These are phyloP conservation scores for Xylaria sp. DNA, from an alignment of 2,329 filamentous ascomycete genomes.

Conservation along the genomic window DNA sequence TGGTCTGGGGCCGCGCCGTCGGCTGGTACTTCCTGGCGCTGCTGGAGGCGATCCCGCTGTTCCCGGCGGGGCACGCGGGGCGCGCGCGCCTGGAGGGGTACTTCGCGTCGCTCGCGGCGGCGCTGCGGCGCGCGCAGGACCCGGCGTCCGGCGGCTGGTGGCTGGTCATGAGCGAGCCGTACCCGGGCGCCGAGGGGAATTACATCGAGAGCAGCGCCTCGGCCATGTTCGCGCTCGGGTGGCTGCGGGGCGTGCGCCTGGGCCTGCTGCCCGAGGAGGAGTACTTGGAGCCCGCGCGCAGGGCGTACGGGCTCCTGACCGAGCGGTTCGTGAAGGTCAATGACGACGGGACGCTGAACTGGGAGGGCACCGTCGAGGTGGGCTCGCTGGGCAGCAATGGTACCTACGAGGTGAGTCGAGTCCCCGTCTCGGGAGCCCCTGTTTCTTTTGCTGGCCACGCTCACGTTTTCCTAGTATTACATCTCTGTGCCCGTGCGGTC, in stretches of 20 bases:
- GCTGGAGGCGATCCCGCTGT: slow-evolving; percentile 50
- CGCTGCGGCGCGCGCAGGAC: slow-evolving; percentile 47
- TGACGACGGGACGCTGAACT: slow-evolving; percentile 50
- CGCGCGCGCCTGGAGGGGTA: slow-evolving; percentile 43
- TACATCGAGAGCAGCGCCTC: slow-evolving; percentile 63
- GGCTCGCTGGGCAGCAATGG: slow-evolving; percentile 52
- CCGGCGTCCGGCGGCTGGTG: slow-evolving; percentile 56
- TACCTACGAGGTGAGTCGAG: slow-evolving; percentile 48
- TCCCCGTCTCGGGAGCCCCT: background rate
- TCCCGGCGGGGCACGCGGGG: slow-evolving; percentile 41
- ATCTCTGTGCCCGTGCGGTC: slow-evolving; percentile 41
- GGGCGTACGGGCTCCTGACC: slow-evolving; percentile 48
- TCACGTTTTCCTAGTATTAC: slow-evolving; percentile 42
- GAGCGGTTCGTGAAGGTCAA: slow-evolving; percentile 49
- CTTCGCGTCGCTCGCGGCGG: slow-evolving; percentile 45
- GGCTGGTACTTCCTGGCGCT: slow-evolving; percentile 55
- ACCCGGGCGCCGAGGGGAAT: slow-evolving; percentile 53
- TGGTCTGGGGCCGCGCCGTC: slow-evolving; percentile 54
- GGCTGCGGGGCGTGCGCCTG: slow-evolving; percentile 49
- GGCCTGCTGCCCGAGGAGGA: slow-evolving; percentile 38
- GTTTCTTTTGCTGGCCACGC: slow-evolving; percentile 2
- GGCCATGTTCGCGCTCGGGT: slow-evolving; percentile 59
- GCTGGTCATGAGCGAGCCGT: slow-evolving; percentile 56
- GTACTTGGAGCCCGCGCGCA: slow-evolving; percentile 43
- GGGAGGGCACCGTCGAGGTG: slow-evolving; percentile 55